These are phyloP conservation scores for Asterella californica DNA, from an alignment of 225 moss, liverwort and hornwort species.

Conservation along the genomic window DNA sequence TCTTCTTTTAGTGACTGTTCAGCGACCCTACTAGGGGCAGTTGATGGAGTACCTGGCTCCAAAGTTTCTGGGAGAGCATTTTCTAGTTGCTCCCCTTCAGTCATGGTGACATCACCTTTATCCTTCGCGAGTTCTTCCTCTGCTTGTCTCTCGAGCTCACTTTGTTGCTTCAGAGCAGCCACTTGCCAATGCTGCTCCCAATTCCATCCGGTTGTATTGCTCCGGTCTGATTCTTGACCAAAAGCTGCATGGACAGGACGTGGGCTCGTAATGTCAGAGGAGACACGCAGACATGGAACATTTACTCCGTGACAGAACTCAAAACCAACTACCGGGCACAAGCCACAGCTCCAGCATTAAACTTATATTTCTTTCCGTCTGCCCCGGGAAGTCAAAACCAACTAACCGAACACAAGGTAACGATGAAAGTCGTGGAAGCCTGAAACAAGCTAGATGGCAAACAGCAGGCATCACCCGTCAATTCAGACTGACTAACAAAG, in stretches of 20 bases:
- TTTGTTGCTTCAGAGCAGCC: conserved; percentile 34
- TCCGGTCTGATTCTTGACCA: conserved; percentile 26
- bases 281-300: not conserved
- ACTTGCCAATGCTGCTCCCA: conserved; percentile 45
- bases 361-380: too few relatives aligned
- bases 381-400: too few relatives aligned
- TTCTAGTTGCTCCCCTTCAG: conserved; percentile 29
- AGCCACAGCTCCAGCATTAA: too few relatives aligned
- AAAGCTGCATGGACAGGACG: conserved; percentile 16
- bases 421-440: too few relatives aligned
- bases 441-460: too few relatives aligned
- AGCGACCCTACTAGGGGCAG: conserved; percentile 35
- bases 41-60: conserved; percentile 44
- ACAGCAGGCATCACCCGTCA: too few relatives aligned
- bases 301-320: too few relatives aligned
- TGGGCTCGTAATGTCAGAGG: not conserved
- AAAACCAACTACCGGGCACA: too few relatives aligned
- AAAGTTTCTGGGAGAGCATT: conserved; percentile 27
- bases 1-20: conserved; percentile 30
- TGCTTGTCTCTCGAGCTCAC: conserved; percentile 28
- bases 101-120: conserved; percentile 38
- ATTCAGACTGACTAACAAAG: too few relatives aligned
- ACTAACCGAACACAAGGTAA: too few relatives aligned
- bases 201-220: conserved; percentile 26
- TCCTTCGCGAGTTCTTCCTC: conserved; percentile 31